Percentiles rank a stretch among this genome's conserved stretches.
Evolutionary conservation across 2,329 filamentous ascomycete species (phyloP).

Genomic region (Nemania serpens): DNA sequence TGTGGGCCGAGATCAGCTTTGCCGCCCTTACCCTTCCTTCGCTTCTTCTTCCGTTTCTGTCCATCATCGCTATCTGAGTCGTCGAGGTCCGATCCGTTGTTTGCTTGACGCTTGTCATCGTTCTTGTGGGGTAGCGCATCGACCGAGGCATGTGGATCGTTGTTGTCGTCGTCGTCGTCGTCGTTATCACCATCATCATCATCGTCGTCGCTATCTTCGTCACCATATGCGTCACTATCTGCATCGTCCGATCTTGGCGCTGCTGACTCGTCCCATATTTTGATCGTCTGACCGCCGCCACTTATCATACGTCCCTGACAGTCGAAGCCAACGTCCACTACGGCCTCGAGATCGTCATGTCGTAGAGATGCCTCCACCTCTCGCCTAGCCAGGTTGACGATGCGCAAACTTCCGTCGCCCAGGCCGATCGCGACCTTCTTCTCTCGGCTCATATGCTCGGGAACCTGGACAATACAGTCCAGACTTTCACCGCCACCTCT

Average conservation of each 20-base stretch:
- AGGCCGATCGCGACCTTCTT: conserved; percentile 80
- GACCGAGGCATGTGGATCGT: conserved; percentile 49
- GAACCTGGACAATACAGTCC: conserved; percentile 75
- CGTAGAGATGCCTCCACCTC: conserved; percentile 70
- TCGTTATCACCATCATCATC: conserved; percentile 52
- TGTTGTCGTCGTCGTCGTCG: conserved; percentile 50
- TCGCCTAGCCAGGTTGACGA: conserved; percentile 76
- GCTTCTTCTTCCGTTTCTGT: conserved; percentile 51
- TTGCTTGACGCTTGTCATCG: conserved; percentile 45
- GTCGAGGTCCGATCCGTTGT: conserved; percentile 47
- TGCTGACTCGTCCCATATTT: conserved; percentile 84
- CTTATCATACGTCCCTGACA: conserved; percentile 84
- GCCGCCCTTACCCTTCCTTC: conserved; percentile 47
- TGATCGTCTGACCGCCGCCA: conserved; percentile 82
- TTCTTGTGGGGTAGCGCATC: conserved; percentile 51
- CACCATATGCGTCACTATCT: conserved; percentile 55
- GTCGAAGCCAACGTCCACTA: conserved; percentile 83
- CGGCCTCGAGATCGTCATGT: conserved; percentile 87
- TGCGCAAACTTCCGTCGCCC: conserved; percentile 77
- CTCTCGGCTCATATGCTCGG: conserved; percentile 69
- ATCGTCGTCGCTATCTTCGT: conserved; percentile 51
- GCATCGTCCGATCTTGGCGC: conserved; percentile 50
- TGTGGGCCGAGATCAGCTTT: conserved; percentile 51
- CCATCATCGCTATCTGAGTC: conserved; percentile 54
- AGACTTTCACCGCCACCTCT: conserved; percentile 73